phyloP scores from a whole-genome alignment of 2,329 filamentous ascomycete genomes.

The Arthroderma sp. region DNA sequence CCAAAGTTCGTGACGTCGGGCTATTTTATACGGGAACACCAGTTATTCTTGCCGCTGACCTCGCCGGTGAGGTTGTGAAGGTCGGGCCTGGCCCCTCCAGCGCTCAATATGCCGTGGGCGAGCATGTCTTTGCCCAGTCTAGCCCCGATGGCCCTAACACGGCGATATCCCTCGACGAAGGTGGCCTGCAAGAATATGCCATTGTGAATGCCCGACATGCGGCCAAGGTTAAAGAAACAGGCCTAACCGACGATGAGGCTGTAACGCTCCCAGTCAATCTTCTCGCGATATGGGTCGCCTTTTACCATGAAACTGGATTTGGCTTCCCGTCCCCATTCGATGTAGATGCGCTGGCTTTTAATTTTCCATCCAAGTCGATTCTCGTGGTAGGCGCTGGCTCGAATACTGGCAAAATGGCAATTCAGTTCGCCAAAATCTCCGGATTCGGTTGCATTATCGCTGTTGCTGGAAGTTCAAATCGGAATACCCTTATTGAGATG shows the following conservation, averaged over 20 bases:
- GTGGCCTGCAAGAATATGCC: slow-evolving; percentile 29
- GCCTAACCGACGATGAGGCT: slow-evolving; percentile 23
- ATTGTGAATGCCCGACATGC: slow-evolving; percentile 19
- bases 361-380: neutral
- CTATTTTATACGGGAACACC: slow-evolving; percentile 25
- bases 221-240: slow-evolving; percentile 21
- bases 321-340: slow-evolving; percentile 11
- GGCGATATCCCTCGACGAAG: neutral
- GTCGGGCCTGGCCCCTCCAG: slow-evolving; percentile 15
- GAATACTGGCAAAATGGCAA: too few species aligned
- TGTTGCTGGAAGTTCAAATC: too few species aligned
- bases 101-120: slow-evolving; percentile 16
- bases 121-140: slow-evolving; percentile 22
- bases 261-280: slow-evolving; percentile 27
- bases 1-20: slow-evolving; percentile 24
- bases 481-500: too few species aligned
- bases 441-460: too few species aligned
- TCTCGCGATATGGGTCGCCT: slow-evolving; percentile 13
- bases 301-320: slow-evolving; percentile 10
- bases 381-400: too few species aligned
- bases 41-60: slow-evolving; percentile 22
- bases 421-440: too few species aligned
- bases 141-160: neutral
- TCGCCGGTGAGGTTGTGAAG: slow-evolving; percentile 22
- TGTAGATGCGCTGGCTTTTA: slow-evolving; percentile 24